A percentile compares a stretch with the other conserved stretches of the same genome.
Evolutionary conservation across 352 stramenopile species (phyloP).

Genomic region (Peronospora farinosa): DNA sequence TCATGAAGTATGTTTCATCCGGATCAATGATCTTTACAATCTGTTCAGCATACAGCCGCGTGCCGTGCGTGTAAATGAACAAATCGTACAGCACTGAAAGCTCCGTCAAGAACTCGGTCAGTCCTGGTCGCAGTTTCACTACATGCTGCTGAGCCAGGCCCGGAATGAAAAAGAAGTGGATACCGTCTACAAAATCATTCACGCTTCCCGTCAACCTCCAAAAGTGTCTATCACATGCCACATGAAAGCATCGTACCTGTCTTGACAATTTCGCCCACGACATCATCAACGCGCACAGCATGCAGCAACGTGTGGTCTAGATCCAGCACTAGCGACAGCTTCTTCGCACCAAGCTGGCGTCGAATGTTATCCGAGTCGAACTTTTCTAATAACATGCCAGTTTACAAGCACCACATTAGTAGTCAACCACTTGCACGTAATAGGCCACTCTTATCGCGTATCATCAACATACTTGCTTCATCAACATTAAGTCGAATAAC

Average conservation of each 20-base stretch:
- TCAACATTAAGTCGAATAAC: slow-evolving; percentile 93
- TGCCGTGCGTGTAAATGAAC: slow-evolving; percentile 94
- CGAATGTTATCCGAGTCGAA: slow-evolving; percentile 83
- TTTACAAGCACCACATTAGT: neutral
- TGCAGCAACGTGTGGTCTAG: slow-evolving; percentile 96
- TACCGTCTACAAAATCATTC: slow-evolving; percentile 46
- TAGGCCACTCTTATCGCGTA: slow-evolving; percentile 43
- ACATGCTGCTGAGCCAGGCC: slow-evolving; percentile 83
- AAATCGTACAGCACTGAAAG: slow-evolving; percentile 87
- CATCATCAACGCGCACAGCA: slow-evolving; percentile 75
- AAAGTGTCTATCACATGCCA: neutral
- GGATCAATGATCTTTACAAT: slow-evolving; percentile 91
- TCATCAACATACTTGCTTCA: slow-evolving; percentile 88
- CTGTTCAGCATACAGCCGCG: slow-evolving; percentile 89
- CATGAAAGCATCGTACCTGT: slow-evolving; percentile 32
- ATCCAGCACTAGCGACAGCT: slow-evolving; percentile 94
- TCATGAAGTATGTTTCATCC: slow-evolving; percentile 70
- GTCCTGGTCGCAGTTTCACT: slow-evolving; percentile 89
- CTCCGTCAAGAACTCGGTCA: slow-evolving; percentile 85
- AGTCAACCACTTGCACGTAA: neutral
- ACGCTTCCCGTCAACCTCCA: slow-evolving; percentile 1
- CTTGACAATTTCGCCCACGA: slow-evolving; percentile 48
- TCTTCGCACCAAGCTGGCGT: slow-evolving; percentile 81
- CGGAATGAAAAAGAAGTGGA: slow-evolving; percentile 71
- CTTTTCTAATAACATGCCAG: slow-evolving; percentile 47